phyloP scores from a whole-genome alignment of 805 yeast species.

The Starmerella bombicola region DNA sequence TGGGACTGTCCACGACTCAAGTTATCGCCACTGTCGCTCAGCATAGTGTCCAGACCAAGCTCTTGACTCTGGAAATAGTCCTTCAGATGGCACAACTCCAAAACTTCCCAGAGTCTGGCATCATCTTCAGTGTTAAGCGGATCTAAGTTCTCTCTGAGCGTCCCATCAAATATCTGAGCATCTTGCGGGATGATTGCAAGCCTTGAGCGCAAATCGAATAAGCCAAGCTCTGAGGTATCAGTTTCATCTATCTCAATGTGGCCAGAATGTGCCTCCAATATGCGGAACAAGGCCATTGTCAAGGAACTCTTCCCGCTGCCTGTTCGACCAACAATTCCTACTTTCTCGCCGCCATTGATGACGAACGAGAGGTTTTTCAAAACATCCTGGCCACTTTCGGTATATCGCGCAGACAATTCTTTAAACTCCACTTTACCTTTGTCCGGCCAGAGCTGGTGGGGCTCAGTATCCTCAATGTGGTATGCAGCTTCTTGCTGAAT shows the following conservation, averaged over 20 bases:
- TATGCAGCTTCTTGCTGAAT: constrained; percentile 76
- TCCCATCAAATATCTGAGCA: constrained; percentile 82
- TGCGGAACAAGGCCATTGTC: constrained; percentile 70
- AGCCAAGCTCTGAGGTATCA: constrained; percentile 56
- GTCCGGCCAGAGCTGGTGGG: constrained; percentile 60
- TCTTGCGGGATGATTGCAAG: constrained; percentile 88
- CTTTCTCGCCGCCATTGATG: constrained; percentile 62
- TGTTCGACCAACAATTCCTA: constrained; percentile 93
- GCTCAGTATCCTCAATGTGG: constrained; percentile 51
- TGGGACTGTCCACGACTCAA: constrained; percentile 76
- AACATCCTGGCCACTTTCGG: constrained; percentile 66
- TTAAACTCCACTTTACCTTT: constrained; percentile 55
- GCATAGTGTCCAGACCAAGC: constrained; percentile 37
- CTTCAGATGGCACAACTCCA: constrained; percentile 68
- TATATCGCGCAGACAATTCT: constrained; percentile 65
- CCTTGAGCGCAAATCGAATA: constrained; percentile 62
- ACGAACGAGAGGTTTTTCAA: constrained; percentile 52
- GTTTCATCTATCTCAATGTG: constrained; percentile 58
- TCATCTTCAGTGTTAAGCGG: constrained; percentile 59
- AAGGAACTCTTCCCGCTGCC: constrained; percentile 91
- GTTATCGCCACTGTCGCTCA: constrained; percentile 64
- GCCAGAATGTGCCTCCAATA: constrained; percentile 65
- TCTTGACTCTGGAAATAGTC: constrained; percentile 46
- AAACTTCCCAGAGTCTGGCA: constrained; percentile 63
- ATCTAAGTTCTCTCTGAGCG: constrained; percentile 74